Base-by-base conservation (phyloP, 2,329 filamentous ascomycete genomes). In the Calonectria montana region DNA sequence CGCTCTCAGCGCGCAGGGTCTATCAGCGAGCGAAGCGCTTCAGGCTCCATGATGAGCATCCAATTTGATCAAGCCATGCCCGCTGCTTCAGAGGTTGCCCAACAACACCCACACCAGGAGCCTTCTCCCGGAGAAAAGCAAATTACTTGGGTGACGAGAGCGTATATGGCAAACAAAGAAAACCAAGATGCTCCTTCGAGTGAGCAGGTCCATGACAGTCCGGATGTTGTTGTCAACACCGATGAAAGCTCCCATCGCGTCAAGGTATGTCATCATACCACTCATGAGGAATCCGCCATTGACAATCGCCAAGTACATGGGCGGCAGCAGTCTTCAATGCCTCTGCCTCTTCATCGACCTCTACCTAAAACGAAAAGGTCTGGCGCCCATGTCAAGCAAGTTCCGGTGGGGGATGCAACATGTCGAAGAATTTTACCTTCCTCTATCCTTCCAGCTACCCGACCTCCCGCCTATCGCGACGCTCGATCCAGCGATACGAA, bases 401-500 rank as follows among this genome's bases (percentile, higher is more conserved):
- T 77, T 77, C 2, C 72, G 75, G 41, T 77, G 75, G 75, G 75
- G 75, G 0, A 77, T 77, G 75, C 70, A 70, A 21, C 76, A 76
- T 16, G 69, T 75, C 4, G 75, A 77, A 47, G 75, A 77, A 61
- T 77, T 71, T 1, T 18, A 68, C 0, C 43, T 77, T 1, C 75
- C 75, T 5, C 25, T 77, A 6, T 61, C 72, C 9, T 67, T 73
- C 6, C 65, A 50, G 1, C 48, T 77, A 2, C 75, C 75, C 10
- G 69, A 77, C 13, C 45, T 77, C 8, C 73, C 75, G 0, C 63
- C 69, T 25, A 71, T 73, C 65, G 50, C 73, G 0, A 43, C 69
- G 7, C 75, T 77, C 72, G 75, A 77, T n/a, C 75, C 75, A 3
- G 69, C 69, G 10, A 67, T 77, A 23, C 69, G 72, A 27, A 72